Evolutionary conservation across 2,329 filamentous ascomycete genomes (phyloP).

Genomic region (Colletotrichum sublineola): DNA sequence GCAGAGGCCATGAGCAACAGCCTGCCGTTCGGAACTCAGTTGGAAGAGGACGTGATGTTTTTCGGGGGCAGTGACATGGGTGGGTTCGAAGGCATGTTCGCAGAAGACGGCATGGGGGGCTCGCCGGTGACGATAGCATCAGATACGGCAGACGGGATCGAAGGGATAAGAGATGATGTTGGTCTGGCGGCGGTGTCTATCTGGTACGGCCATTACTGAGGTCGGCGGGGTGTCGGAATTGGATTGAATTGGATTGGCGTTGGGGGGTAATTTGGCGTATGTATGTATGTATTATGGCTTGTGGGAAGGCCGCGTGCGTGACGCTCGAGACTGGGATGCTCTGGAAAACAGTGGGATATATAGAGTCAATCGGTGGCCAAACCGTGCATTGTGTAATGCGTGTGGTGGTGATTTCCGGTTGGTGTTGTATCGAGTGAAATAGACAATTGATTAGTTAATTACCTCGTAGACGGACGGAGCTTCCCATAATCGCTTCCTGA

Average conservation of each 20-base stretch:
- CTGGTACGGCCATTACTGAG: slow-evolving; percentile 4
- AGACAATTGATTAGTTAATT: no score
- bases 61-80: slow-evolving; percentile 15
- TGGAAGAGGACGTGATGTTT: slow-evolving; percentile 32
- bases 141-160: background rate
- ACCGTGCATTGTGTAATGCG: no score
- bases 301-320: background rate
- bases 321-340: background rate
- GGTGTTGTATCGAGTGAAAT: background rate
- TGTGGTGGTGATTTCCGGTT: background rate
- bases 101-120: background rate
- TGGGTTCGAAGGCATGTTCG: slow-evolving; percentile 2
- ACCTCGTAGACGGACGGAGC: background rate
- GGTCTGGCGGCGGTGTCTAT: background rate
- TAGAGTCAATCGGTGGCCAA: no score
- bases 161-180: background rate
- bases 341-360: background rate
- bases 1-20: slow-evolving; percentile 7
- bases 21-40: slow-evolving; percentile 30
- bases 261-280: background rate
- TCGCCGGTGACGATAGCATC: slow-evolving; percentile 12
- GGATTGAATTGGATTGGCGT: background rate
- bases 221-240: background rate
- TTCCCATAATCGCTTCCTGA: background rate
- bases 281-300: background rate